Evolutionary conservation across 805 yeast genomes (phyloP), one percentile per base, ranked within the genome.

Genomic region (Candida montana): DNA sequence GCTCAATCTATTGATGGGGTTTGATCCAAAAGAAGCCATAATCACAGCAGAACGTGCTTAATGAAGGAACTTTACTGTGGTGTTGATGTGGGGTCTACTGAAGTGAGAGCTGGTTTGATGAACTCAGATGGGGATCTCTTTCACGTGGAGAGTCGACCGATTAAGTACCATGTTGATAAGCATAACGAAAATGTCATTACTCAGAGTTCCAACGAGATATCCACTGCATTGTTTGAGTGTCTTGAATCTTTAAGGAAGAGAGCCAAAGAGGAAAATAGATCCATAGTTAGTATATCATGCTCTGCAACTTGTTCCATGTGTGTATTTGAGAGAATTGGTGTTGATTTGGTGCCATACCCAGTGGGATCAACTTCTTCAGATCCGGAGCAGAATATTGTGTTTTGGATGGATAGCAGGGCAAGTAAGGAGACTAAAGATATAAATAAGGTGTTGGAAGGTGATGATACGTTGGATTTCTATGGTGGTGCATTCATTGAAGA

Each of bases 281-380:
- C 40, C 11, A 40, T 59, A 31, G 34, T 29, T 13, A 61, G 66
- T 2, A 54, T 68, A 24, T 67, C 70, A 6, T 65, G 73, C 7
- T 69, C 77, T 2, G 82, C 83, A 4, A 78, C 84, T 2, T 78
- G 84, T 45, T 77, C 83, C 0, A 60, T 77, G 65, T 82, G 73
- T 10, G 74, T 76, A 1, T 57, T 65, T 51, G 49, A 52, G 24
- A 42, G 49, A 2, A 34, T 12, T 3, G 31, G 30, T 1, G 40
- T 39, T 1, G 45, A 43, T 2, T 39, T 58, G 13, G 49, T 35
- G 17, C 71, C 74, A 13, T 57, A 48, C 32, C 59, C 72, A 5
- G 65, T 64, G 27, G 54, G 62, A 35, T 51, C 55, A 19, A 57
- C 52, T 8, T 39, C 42, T 31, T 33, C 41, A 2, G 50, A 50